Percentiles rank a stretch among this genome's conserved stretches.
Conservation (phyloP, 2,329 filamentous ascomycete genomes). For the Alternaria sp. region DNA sequence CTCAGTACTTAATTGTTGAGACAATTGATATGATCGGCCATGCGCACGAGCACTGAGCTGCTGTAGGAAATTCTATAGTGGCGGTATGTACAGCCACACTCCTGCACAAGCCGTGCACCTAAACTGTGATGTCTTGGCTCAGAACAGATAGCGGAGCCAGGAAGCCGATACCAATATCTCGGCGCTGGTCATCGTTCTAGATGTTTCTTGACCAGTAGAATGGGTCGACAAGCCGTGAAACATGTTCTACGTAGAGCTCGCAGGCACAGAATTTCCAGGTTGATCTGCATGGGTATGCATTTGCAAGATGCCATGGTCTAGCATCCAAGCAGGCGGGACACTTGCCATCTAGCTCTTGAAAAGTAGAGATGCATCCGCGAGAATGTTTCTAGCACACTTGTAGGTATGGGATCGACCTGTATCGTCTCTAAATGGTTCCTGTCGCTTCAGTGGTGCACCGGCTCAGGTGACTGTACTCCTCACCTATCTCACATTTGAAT, state of each 20-base stretch:
- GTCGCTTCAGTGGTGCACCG: neutral
- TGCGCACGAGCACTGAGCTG: neutral
- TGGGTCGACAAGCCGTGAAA: neutral
- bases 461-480: neutral
- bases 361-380: neutral
- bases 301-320: neutral
- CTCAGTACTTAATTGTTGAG: neutral
- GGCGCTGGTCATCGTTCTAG: neutral
- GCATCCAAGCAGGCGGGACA: neutral
- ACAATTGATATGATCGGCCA: neutral
- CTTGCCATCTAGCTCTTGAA: neutral
- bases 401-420: neutral
- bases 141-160: neutral
- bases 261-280: neutral
- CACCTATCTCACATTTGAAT: neutral
- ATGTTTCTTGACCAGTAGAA: neutral
- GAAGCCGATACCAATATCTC: neutral
- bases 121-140: neutral
- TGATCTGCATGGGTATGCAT: slow-evolving; percentile 4
- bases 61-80: rapidly evolving
- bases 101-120: neutral
- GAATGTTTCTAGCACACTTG: neutral
- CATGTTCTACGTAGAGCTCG: neutral
- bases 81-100: neutral
- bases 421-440: neutral